Percentiles rank a stretch among this genome's conserved stretches.
phyloP scores from a whole-genome alignment of 805 yeast species.

The Lachancea thermotolerans region DNA sequence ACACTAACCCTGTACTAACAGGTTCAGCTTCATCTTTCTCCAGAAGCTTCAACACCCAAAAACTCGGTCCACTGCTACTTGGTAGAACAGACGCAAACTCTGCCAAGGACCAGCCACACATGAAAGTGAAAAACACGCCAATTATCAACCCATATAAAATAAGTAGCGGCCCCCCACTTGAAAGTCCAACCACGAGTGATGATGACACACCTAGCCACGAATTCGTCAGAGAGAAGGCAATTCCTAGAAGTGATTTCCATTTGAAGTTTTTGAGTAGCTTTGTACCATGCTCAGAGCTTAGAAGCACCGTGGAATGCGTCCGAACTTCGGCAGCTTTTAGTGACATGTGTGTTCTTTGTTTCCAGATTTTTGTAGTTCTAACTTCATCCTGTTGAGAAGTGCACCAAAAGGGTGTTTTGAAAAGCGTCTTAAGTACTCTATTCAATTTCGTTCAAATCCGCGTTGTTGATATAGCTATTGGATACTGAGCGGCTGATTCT shows the following conservation, averaged over 20 bases:
- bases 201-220: conserved; percentile 59
- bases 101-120: conserved; percentile 46
- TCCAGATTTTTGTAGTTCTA: too few relatives aligned
- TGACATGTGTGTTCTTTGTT: neutral
- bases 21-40: conserved; percentile 1
- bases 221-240: conserved; percentile 54
- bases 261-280: conserved; percentile 31
- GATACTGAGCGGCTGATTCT: too few relatives aligned
- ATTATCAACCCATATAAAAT: conserved; percentile 52
- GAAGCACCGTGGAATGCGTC: neutral
- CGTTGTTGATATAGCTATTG: too few relatives aligned
- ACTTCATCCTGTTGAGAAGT: neutral
- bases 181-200: conserved; percentile 46
- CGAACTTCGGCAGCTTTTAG: neutral
- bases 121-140: conserved; percentile 39
- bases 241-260: conserved; percentile 46
- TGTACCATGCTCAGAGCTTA: neutral
- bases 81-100: conserved; percentile 50
- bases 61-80: conserved; percentile 53
- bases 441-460: neutral
- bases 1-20: neutral
- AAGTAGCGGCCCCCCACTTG: conserved; percentile 53
- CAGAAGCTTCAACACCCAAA: conserved; percentile 51
- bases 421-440: neutral
- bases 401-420: neutral